Evolutionary conservation across 441 rosid species (phyloP).

Genomic region (Gossypium aridum): DNA sequence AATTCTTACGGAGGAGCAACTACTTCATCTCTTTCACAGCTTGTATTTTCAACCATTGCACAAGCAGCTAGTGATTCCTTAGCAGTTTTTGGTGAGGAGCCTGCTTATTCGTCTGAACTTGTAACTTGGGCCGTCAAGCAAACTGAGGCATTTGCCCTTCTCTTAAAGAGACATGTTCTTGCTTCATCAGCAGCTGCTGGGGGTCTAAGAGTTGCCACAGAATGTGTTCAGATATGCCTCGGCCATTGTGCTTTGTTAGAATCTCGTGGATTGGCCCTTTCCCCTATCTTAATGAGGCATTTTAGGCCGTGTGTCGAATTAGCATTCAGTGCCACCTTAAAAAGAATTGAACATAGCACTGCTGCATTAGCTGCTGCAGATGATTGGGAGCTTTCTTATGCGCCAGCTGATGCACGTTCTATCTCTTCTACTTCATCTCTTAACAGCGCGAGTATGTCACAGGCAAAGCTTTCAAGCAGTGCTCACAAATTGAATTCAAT

Average conservation of each 20-base stretch:
- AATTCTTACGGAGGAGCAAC: slow-evolving; percentile 56
- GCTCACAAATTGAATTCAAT: slow-evolving; percentile 72
- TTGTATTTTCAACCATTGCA: slow-evolving; percentile 81
- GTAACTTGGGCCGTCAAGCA: slow-evolving; percentile 95
- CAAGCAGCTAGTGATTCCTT: slow-evolving; percentile 83
- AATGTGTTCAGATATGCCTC: slow-evolving; percentile 64
- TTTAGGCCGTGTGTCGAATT: slow-evolving; percentile 39
- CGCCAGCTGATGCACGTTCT: slow-evolving; percentile 54
- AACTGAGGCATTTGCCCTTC: slow-evolving; percentile 56
- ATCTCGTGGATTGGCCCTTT: slow-evolving; percentile 11
- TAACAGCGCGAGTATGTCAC: slow-evolving; percentile 31
- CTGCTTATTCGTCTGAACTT: slow-evolving; percentile 81
- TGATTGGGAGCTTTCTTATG: slow-evolving; percentile 67
- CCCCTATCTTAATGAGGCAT: slow-evolving; percentile 11
- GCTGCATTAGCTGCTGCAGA: slow-evolving; percentile 84
- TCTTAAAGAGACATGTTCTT: slow-evolving; percentile 59
- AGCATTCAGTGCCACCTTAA: slow-evolving; percentile 64
- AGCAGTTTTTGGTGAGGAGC: slow-evolving; percentile 71
- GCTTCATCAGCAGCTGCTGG: slow-evolving; percentile 85
- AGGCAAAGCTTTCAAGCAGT: slow-evolving; percentile 73
- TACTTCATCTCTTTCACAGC: slow-evolving; percentile 67
- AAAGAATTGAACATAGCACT: slow-evolving; percentile 68
- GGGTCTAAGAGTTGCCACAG: slow-evolving; percentile 65
- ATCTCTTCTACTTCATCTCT: slow-evolving; percentile 40
- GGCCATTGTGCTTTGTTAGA: slow-evolving; percentile 11